A percentile compares a stretch with the other conserved stretches of the same genome.
phyloP scores from a whole-genome alignment of 805 yeast genomes.

The Blastobotrys parvus region DNA sequence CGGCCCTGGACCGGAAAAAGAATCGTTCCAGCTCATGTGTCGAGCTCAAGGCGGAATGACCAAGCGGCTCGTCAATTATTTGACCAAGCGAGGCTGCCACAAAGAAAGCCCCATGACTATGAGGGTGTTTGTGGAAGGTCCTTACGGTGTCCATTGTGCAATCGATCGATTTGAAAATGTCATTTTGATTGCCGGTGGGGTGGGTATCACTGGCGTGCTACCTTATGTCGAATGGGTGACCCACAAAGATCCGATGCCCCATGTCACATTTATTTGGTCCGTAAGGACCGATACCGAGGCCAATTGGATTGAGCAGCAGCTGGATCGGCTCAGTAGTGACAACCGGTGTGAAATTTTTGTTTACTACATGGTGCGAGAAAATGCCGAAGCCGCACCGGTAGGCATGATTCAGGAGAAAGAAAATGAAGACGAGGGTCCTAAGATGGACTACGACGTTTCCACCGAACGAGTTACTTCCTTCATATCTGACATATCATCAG shows the following conservation, averaged over 20 bases:
- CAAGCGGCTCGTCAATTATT: conserved; percentile 29
- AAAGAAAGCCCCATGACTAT: conserved; percentile 28
- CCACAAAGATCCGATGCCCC: conserved; percentile 8
- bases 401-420: background rate
- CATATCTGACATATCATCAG: background rate
- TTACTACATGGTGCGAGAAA: conserved; percentile 5
- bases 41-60: conserved; percentile 51
- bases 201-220: conserved; percentile 52
- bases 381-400: background rate
- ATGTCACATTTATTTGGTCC: conserved; percentile 25
- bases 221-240: conserved; percentile 35
- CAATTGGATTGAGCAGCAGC: conserved; percentile 15
- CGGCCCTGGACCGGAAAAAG: conserved; percentile 32
- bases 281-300: conserved; percentile 15
- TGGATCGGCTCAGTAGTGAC: conserved; percentile 26
- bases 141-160: conserved; percentile 46
- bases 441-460: background rate
- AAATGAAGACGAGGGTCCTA: background rate
- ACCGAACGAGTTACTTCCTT: background rate
- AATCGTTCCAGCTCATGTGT: conserved; percentile 40
- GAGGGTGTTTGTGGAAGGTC: conserved; percentile 49
- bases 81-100: conserved; percentile 27
- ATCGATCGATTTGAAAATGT: conserved; percentile 40
- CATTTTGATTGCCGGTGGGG: conserved; percentile 54
- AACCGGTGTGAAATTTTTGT: conserved; percentile 12